These are phyloP conservation scores for Cystofilobasidium macerans DNA, from an alignment of 768 basidiomycete species.

Conservation along the genomic window DNA sequence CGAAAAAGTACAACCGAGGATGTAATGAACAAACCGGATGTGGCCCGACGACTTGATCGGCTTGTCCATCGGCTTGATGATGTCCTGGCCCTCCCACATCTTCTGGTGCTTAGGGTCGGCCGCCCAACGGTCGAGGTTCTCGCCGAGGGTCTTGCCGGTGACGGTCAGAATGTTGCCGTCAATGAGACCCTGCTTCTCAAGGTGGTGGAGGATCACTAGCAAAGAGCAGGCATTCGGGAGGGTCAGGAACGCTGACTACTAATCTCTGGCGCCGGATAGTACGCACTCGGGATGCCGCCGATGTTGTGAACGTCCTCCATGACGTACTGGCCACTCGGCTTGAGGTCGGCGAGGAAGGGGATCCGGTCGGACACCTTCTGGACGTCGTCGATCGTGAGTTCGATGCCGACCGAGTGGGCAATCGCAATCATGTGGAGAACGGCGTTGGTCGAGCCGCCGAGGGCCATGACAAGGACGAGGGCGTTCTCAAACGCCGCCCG, in stretches of 20 bases:
- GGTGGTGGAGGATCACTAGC: slow-evolving; percentile 56
- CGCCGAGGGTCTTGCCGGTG: slow-evolving; percentile 76
- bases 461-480: slow-evolving; percentile 91
- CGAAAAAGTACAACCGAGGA: background rate
- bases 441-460: slow-evolving; percentile 96
- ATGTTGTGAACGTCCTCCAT: slow-evolving; percentile 96
- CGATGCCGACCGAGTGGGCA: slow-evolving; percentile 87
- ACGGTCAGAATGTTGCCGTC: slow-evolving; percentile 53
- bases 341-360: slow-evolving; percentile 92
- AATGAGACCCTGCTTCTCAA: slow-evolving; percentile 27
- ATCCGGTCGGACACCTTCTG: slow-evolving; percentile 81
- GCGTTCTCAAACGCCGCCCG: slow-evolving; percentile 94
- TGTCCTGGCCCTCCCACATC: slow-evolving; percentile 49
- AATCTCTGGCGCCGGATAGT: background rate
- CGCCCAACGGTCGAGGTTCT: slow-evolving; percentile 86
- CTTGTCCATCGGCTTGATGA: slow-evolving; percentile 73
- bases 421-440: slow-evolving; percentile 94
- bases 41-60: slow-evolving; percentile 86
- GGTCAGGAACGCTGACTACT: background rate
- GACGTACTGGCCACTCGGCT: slow-evolving; percentile 95
- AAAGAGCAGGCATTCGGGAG: background rate
- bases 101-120: slow-evolving; percentile 45
- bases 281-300: slow-evolving; percentile 87
- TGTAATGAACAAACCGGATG: slow-evolving; percentile 51
- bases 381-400: slow-evolving; percentile 81